Base-by-base conservation (phyloP, 2,329 filamentous ascomycete species). In the Reticulascus tulasneorum region DNA sequence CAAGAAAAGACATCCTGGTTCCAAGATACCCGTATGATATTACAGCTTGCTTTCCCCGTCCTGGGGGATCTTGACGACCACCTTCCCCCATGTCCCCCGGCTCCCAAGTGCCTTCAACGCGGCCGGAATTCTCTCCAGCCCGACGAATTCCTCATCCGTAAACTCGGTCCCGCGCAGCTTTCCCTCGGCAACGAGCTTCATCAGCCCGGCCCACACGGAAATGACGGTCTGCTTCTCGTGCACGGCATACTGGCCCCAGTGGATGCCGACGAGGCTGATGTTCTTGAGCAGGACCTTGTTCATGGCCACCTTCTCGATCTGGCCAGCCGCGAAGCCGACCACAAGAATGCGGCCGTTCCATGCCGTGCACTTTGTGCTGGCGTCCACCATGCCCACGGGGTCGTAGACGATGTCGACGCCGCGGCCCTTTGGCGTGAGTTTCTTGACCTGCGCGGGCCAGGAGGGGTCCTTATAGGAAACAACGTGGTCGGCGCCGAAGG, bases 401-500 rank as follows among this genome's bases (percentile, higher is more conserved):
- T 97, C 91, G 65, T 88, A 97, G 16, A 97, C 90, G 33, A 97
- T 87, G 61, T 97, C 90, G 13, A 95, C 90, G 9, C 89, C 79
- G 28, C 67, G 61, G 2, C 76, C 76, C 44, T 79, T 77, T 0
- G 86, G 86, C 5, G 84, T 91, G 40, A 97, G 62, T 48, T 77
- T 79, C 66, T 86, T 86, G 30, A 96, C 88, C 42, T 79, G 60
- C 3, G 71, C 67, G n/a, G 77, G 74, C 72, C 83, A 82, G 36
- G 71, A 65, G 3, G 69, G 56, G 44, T 84, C 71, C 13, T 72
- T 72, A 62, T 96, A 96, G 59, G 91, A 79, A 40, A 97, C 61
- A 4, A 77, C 77, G 58, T 91, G 79, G 62, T 97, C 90, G 3
- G 91, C 91, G 19, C 91, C 91, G 49, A 87, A 97, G 4, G 72